phyloP scores from a whole-genome alignment of 2,329 filamentous ascomycete species.

The Scedosporium apiospermum region DNA sequence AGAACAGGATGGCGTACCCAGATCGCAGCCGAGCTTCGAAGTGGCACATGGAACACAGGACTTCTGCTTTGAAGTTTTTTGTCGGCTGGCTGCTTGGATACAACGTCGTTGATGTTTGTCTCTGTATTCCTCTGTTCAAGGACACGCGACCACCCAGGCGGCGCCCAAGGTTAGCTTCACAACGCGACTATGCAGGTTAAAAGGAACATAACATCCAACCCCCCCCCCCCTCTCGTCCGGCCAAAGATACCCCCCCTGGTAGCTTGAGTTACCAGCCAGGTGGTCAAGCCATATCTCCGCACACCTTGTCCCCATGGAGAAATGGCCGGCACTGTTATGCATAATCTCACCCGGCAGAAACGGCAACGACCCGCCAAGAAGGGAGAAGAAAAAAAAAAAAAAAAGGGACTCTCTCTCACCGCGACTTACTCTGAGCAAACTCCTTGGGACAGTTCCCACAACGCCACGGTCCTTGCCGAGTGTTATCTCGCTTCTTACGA shows the following conservation, averaged over 20 bases:
- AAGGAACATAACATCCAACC: background rate
- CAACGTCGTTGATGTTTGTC: background rate
- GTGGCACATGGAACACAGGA: slow-evolving; percentile 5
- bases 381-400: background rate
- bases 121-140: background rate
- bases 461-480: background rate
- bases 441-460: slow-evolving; percentile 1
- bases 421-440: background rate
- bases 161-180: background rate
- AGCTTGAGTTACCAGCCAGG: too few species aligned
- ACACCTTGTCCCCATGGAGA: too few species aligned
- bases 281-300: too few species aligned
- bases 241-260: too few species aligned
- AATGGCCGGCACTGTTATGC: background rate
- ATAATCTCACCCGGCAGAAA: background rate
- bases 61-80: slow-evolving; percentile 6
- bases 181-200: background rate
- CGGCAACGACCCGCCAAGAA: background rate
- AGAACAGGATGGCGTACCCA: slow-evolving; percentile 1
- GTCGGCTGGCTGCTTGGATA: background rate
- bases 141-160: background rate
- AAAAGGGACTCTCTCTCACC: background rate
- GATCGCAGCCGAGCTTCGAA: slow-evolving; percentile 3
- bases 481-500: slow-evolving; percentile 1
- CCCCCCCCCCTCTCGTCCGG: background rate